phyloP scores from a whole-genome alignment of 805 yeast genomes.

The Candida schatavii region DNA sequence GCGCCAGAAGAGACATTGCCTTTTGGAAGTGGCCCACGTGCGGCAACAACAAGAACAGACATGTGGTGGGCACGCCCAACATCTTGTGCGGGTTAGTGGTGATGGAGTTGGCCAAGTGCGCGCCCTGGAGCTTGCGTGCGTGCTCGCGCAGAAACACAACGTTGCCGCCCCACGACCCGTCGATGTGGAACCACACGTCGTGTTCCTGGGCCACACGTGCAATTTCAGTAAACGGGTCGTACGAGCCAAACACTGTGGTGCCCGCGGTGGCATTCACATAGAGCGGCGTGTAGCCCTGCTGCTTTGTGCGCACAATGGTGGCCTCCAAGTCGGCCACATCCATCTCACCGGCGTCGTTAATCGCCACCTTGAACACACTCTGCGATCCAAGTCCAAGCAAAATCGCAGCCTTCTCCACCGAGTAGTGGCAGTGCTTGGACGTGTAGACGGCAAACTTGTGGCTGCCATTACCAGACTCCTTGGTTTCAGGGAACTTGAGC shows the following conservation, averaged over 20 bases:
- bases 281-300: conserved; percentile 65
- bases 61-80: conserved; percentile 82
- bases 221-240: conserved; percentile 62
- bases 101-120: conserved; percentile 66
- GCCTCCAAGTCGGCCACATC: conserved; percentile 43
- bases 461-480: conserved; percentile 50
- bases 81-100: conserved; percentile 85
- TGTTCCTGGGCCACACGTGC: conserved; percentile 50
- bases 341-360: conserved; percentile 57
- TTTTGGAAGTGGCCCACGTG: conserved; percentile 61
- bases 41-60: conserved; percentile 72
- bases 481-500: conserved; percentile 65
- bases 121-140: conserved; percentile 50
- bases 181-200: conserved; percentile 76
- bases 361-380: conserved; percentile 61
- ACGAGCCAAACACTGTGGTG: conserved; percentile 84
- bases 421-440: conserved; percentile 72
- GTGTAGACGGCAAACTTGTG: conserved; percentile 68
- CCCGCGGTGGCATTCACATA: conserved; percentile 85
- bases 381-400: conserved; percentile 67
- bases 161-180: conserved; percentile 92
- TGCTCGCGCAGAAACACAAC: conserved; percentile 60
- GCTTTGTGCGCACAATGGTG: conserved; percentile 41
- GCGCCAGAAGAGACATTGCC: conserved; percentile 76
- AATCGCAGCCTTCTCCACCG: conserved; percentile 79